Conservation (phyloP, 192 early-diverging fungal species). For the Entomortierella chlamydospora region DNA sequence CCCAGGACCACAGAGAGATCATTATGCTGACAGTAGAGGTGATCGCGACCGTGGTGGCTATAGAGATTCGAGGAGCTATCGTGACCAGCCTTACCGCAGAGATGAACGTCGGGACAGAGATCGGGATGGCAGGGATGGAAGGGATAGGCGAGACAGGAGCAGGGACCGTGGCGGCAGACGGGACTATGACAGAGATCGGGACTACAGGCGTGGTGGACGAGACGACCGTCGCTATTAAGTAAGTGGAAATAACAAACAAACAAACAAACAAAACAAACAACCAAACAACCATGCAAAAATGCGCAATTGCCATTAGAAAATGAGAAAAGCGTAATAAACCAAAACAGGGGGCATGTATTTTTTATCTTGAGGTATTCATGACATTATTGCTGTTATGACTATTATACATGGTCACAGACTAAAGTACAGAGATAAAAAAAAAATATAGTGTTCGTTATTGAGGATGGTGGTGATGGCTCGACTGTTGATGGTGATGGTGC, state of each 20-base stretch:
- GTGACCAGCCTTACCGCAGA: conserved; percentile 49
- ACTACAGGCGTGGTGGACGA: conserved; percentile 59
- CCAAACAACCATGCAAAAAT: background rate
- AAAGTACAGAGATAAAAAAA: conserved; percentile 5
- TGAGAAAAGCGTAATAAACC: background rate
- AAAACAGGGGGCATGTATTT: background rate
- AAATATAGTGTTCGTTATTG: conserved; percentile 1
- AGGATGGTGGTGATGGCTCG: conserved; percentile 1
- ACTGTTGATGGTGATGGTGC: conserved; percentile 17
- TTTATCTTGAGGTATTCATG: background rate
- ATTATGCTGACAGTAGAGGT: conserved; percentile 36
- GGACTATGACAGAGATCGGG: conserved; percentile 63
- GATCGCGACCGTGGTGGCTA: conserved; percentile 56
- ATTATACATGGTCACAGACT: too few relatives aligned
- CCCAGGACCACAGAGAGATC: conserved; percentile 36
- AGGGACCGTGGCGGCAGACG: conserved; percentile 56
- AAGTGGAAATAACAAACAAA: conserved; percentile 1
- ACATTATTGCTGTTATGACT: background rate
- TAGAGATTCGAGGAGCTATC: conserved; percentile 41
- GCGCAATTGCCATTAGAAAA: background rate
- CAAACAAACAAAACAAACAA: background rate
- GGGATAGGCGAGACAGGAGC: conserved; percentile 55
- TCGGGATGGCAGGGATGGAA: conserved; percentile 47
- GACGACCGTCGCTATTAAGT: conserved; percentile 53
- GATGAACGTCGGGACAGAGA: conserved; percentile 42